Conservation (phyloP, 2,329 filamentous ascomycete genomes). For the Penicillium sp. region DNA sequence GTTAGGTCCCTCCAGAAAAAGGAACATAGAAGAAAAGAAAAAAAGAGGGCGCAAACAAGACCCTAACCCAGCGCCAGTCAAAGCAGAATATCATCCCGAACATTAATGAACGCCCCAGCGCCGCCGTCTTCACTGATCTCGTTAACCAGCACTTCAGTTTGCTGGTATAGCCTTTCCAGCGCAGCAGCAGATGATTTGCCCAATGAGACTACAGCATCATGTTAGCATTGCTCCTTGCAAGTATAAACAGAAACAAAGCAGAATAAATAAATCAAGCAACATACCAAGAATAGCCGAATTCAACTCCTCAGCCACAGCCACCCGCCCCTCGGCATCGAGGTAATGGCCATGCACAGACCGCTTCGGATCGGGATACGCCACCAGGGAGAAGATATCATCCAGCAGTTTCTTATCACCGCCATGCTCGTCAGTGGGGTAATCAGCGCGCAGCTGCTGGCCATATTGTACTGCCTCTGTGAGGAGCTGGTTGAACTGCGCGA, state of each 20-base stretch:
- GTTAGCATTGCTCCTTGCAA: background rate
- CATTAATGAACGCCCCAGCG: conserved; percentile 71
- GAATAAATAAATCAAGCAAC: conserved; percentile 22
- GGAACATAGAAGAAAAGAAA: background rate
- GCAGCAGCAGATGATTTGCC: conserved; percentile 83
- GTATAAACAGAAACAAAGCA: background rate
- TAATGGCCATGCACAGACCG: conserved; percentile 69
- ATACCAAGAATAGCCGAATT: conserved; percentile 85
- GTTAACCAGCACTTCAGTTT: conserved; percentile 77
- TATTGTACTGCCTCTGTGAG: conserved; percentile 66
- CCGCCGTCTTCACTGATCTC: conserved; percentile 71
- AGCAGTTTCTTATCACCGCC: conserved; percentile 64
- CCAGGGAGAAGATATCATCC: conserved; percentile 74
- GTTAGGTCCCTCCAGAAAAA: background rate
- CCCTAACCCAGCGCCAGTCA: conserved; percentile 16
- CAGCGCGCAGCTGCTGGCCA: conserved; percentile 65
- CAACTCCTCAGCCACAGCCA: conserved; percentile 78
- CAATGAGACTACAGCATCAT: conserved; percentile 57
- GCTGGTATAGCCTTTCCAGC: conserved; percentile 73
- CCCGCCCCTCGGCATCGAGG: conserved; percentile 64
- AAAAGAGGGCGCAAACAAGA: background rate
- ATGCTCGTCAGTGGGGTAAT: conserved; percentile 65
- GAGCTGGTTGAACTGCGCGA: conserved; percentile 43
- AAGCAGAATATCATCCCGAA: conserved; percentile 44
- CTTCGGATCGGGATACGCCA: conserved; percentile 76